Percentiles rank a stretch among this genome's conserved stretches.
Evolutionary conservation across 2,329 filamentous ascomycete genomes (phyloP).

Genomic region (Coniella lustricola): DNA sequence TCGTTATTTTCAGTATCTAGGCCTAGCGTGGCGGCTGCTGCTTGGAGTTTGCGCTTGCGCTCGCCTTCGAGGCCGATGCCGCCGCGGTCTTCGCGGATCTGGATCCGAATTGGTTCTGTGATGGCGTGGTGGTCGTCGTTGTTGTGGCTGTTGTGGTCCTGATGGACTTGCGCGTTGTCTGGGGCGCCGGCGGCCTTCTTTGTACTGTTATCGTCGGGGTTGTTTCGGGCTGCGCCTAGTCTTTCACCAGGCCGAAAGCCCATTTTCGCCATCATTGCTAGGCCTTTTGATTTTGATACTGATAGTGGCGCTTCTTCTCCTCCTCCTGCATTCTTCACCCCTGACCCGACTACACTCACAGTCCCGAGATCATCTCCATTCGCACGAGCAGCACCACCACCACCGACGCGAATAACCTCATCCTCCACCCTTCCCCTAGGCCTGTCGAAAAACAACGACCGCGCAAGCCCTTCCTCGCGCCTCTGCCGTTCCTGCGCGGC

Average conservation of each 20-base stretch:
- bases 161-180: too few species aligned
- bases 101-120: constrained; percentile 65
- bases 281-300: constrained; percentile 63
- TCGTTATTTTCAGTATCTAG: constrained; percentile 15
- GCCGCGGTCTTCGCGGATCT: constrained; percentile 69
- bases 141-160: constrained; percentile 19
- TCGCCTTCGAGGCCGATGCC: constrained; percentile 82
- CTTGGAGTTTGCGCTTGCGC: constrained; percentile 67
- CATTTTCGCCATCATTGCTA: constrained; percentile 95
- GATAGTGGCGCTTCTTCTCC: neutral
- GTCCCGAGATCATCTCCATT: too few species aligned
- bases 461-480: constrained; percentile 69
- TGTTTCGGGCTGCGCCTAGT: constrained; percentile 37
- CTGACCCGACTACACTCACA: too few species aligned
- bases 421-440: neutral
- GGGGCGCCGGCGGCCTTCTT: constrained; percentile 24
- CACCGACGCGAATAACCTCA: constrained; percentile 11
- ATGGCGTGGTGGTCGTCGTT: too few species aligned
- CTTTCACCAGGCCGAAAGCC: constrained; percentile 74
- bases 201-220: constrained; percentile 45
- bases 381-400: too few species aligned
- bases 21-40: constrained; percentile 46
- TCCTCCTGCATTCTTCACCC: too few species aligned
- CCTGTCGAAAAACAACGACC: constrained; percentile 55
- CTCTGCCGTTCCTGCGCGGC: constrained; percentile 65